Evolutionary conservation across 176 grass and related monocot species (phyloP), one percentile per base, ranked within the genome.

Genomic region (bread wheat (Triticum aestivum)): DNA sequence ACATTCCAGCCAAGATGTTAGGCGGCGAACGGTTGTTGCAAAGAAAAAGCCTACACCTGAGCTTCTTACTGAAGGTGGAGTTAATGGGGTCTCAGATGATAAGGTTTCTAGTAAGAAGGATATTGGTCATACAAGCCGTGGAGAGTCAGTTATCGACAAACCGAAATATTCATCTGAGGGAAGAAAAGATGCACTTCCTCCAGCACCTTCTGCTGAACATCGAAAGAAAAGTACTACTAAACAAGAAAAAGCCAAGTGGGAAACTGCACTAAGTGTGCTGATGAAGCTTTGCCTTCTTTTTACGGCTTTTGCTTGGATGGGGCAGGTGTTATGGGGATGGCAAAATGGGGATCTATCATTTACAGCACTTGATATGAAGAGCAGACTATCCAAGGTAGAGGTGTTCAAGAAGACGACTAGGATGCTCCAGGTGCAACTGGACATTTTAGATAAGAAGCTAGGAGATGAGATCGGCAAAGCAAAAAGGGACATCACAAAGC

Each of bases 371-470:
- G 90, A 89, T 61, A 76, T 86, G 84, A 90, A 95, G 51, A 86
- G 59, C 77, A 89, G 91, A 74, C 73, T 95, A 77, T 90, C 91
- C 67, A 85, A 92, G 77, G 88, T 98, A 11, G 93, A 98, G 52
- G 80, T 80, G 30, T 79, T 98, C 44, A 93, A 94, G 88, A 98
- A 89, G 77, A 89, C 91, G 0, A 49, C 87, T 10, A 92, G 89
- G 80, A 93, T 98, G 89, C 83, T 98, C 87, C 96, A 98, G 78
- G 81, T 89, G 13, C 96, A 98, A 78, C 74, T 98, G 80, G 96
- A 98, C 58, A 79, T 98, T 87, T 87, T 98, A 37, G 90, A 98
- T 62, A 90, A 88, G 81, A 98, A 96, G 86, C 80, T 98, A 82
- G 93, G 72, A 77, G 86, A 68, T 89, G 96, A 91, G 82, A 92